These are phyloP conservation scores for Syzygium grande DNA, from an alignment of 345 rosid species.

Conservation along the genomic window DNA sequence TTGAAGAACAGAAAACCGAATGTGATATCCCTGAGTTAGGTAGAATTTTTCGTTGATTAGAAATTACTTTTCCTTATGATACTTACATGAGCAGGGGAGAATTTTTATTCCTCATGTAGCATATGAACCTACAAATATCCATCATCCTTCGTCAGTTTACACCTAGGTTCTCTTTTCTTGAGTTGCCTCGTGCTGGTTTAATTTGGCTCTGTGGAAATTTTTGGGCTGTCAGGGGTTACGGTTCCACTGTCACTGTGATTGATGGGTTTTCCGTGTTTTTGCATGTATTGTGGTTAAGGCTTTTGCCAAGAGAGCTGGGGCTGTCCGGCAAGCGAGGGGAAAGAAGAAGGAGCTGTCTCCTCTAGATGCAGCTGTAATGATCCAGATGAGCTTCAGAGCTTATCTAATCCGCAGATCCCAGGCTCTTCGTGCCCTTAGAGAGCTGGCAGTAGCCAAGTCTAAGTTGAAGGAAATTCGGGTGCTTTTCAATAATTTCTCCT, in stretches of 20 bases:
- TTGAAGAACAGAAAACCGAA: not conserved
- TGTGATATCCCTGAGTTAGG: not conserved
- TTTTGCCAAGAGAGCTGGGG: conserved; percentile 59
- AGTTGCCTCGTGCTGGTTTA: not conserved
- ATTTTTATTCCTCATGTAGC: not conserved
- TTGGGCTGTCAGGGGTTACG: not conserved
- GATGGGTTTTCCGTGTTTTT: not conserved
- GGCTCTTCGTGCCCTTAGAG: conserved; percentile 81
- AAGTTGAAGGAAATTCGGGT: conserved; percentile 86
- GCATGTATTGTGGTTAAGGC: conserved; percentile 32
- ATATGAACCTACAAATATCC: not conserved
- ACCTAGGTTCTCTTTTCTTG: not conserved
- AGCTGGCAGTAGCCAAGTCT: conserved; percentile 81
- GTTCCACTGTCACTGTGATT: not conserved
- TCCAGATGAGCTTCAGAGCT: conserved; percentile 76
- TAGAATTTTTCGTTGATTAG: not conserved
- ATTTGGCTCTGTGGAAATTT: not conserved
- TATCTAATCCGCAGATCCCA: conserved; percentile 74
- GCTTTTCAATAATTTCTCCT: conserved; percentile 69
- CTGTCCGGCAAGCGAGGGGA: conserved; percentile 44
- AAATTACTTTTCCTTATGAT: not conserved
- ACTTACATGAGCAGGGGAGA: not conserved
- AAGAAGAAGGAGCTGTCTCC: conserved; percentile 70
- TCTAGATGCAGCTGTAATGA: conserved; percentile 74
- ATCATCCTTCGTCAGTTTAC: not conserved